These are phyloP conservation scores for Buddleja alternifolia DNA, from an alignment of 257 asterid species.

Conservation along the genomic window DNA sequence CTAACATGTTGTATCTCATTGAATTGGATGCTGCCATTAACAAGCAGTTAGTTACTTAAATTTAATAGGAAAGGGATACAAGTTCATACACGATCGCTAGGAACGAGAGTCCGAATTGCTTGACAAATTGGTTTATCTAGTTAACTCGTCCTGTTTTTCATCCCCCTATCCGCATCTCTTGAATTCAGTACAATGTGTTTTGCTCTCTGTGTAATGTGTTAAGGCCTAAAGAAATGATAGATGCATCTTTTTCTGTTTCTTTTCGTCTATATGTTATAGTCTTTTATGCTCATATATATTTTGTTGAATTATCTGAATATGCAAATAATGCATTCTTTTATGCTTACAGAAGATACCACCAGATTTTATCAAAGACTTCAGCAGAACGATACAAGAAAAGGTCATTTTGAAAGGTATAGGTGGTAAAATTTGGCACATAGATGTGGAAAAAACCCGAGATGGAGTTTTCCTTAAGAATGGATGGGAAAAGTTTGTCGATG, in stretches of 20 bases:
- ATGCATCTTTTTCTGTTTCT: too few species aligned
- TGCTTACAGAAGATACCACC: slow-evolving; percentile 34
- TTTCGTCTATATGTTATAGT: not conserved
- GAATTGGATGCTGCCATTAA: not conserved
- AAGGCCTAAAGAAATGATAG: not conserved
- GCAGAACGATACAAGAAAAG: slow-evolving; percentile 26
- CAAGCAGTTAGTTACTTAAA: not conserved
- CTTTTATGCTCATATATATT: too few species aligned
- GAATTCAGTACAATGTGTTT: not conserved
- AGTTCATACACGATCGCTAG: not conserved
- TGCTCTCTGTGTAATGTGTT: not conserved
- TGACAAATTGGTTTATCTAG: not conserved
- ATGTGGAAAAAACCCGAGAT: slow-evolving; percentile 27
- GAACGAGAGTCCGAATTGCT: not conserved
- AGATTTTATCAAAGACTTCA: slow-evolving; percentile 33
- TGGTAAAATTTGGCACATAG: slow-evolving; percentile 43
- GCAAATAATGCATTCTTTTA: not conserved
- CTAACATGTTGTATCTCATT: not conserved
- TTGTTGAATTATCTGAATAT: not conserved
- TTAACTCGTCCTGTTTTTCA: not conserved
- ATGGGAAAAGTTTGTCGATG: slow-evolving; percentile 40
- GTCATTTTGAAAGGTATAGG: slow-evolving; percentile 29
- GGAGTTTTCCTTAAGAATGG: slow-evolving; percentile 42
- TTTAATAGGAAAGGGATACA: not conserved
- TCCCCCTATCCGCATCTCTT: not conserved